Base-by-base conservation (phyloP, 73 alveolate species). In the Stentor coeruleus region DNA sequence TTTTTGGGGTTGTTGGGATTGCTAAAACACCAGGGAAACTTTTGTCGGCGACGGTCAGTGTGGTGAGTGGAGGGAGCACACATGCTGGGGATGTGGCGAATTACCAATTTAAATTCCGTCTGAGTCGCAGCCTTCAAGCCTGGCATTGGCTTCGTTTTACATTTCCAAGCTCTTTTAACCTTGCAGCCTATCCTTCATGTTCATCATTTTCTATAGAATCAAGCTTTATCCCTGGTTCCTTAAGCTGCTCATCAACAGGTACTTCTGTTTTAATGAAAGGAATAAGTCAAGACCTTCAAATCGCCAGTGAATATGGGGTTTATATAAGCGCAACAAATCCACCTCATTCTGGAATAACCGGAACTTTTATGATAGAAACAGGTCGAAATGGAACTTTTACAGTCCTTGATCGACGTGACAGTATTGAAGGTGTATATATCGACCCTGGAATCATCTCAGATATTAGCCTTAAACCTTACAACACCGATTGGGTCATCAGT, bases 1-100 rank as follows among this genome's bases (percentile, higher is more conserved):
- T 85, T 26, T 87, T 87, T 38, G 88, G 88, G 6, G 85, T 82
- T 37, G 72, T 87, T 4, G 93, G 93, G 36, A 87, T 87, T 33
- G 83, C 86, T 35, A 91, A 84, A 57, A 58, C 83, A 59, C 87
- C 83, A 37, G 38, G 58, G 35, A 77, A 87, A 39, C 66, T 87
- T 31, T 58, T 41, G 35, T 30, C 85, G 30, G 42, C 77, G 39
- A 58, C 75, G 2, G 84, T 84, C 3, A 26, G 77, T 3, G 77
- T 85, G 20, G 84, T 59, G 74, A 36, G 81, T 33, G 81, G 77
- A 75, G 72, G 91, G 3, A 85, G 84, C 36, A 73, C 74, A 15
- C 26, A 59, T 3, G 93, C 90, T 35, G 90, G 90, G 37, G 82
- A 85, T 20, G 37, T n/a, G 38, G 74, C 91, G 11, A 39, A 40